Evolutionary conservation across 768 basidiomycete genomes (phyloP).

Genomic region (Termitomyces sp.): DNA sequence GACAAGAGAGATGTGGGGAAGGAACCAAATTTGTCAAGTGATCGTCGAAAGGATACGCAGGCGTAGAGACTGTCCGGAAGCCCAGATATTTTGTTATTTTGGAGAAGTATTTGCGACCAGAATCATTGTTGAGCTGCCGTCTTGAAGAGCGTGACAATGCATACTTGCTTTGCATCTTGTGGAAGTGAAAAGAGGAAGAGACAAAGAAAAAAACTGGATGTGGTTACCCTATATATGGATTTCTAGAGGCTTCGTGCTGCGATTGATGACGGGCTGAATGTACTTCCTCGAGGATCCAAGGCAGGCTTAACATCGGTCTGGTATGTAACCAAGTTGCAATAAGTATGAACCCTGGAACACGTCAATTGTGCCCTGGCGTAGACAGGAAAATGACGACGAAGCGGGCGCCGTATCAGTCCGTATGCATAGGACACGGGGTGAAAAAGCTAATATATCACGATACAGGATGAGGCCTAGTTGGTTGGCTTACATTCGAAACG

Average conservation of each 20-base stretch:
- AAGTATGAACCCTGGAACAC: conserved; percentile 9
- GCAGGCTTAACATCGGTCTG: conserved; percentile 8
- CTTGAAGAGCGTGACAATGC: not conserved
- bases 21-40: not conserved
- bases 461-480: not conserved
- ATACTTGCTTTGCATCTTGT: conserved; percentile 2
- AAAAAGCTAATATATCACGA: not conserved
- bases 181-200: not conserved
- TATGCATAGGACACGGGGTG: not conserved
- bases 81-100: conserved; percentile 11
- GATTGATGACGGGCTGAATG: not conserved
- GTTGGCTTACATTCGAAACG: not conserved
- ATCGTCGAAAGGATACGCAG: not conserved
- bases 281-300: not conserved
- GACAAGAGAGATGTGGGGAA: not conserved
- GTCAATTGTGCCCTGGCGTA: conserved; percentile 3
- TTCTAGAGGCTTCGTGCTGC: conserved; percentile 9
- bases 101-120: not conserved
- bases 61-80: conserved; percentile 2
- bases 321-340: conserved; percentile 11
- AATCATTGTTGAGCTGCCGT: not conserved
- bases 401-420: conserved; percentile 5
- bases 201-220: not conserved
- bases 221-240: not conserved
- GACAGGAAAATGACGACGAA: not conserved